phyloP scores from a whole-genome alignment of 331 rosid species.

The Cydonia oblonga region DNA sequence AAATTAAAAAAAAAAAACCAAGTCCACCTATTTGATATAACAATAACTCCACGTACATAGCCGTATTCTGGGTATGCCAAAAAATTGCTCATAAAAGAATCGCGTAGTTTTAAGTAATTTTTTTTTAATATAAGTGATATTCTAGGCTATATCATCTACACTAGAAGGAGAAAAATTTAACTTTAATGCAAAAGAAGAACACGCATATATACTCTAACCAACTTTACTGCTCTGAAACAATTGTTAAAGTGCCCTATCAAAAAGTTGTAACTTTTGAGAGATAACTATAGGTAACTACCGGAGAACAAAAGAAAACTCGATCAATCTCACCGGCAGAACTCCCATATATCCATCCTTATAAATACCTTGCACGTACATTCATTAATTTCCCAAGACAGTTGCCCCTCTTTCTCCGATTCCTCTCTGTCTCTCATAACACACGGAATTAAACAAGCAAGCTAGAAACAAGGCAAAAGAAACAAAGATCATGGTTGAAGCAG shows the following conservation, averaged over 20 bases:
- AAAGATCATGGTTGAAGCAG: conserved; percentile 39
- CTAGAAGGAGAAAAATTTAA: not conserved
- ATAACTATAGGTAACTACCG: not conserved
- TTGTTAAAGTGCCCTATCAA: not conserved
- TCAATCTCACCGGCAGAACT: conserved; percentile 2
- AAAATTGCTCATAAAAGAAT: not conserved
- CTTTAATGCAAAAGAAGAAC: not conserved
- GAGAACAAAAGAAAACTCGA: not conserved
- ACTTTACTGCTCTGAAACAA: not conserved
- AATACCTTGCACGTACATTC: conserved; percentile 9
- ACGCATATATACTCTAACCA: not conserved
- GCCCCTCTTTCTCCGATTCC: not conserved
- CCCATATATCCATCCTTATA: conserved; percentile 8
- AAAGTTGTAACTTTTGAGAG: not conserved
- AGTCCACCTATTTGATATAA: not conserved
- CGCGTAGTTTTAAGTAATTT: too few species aligned
- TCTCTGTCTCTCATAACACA: conserved; percentile 2
- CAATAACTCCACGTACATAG: not conserved
- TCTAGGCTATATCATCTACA: not conserved
- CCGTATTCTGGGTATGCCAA: not conserved
- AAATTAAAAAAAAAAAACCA: too few species aligned
- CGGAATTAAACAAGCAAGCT: conserved; percentile 14
- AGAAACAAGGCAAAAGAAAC: conserved; percentile 8
- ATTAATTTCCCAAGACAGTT: conserved; percentile 8
- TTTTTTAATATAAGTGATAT: too few species aligned